phyloP scores from a whole-genome alignment of 179 eudicot species.

The Silene coronaria region DNA sequence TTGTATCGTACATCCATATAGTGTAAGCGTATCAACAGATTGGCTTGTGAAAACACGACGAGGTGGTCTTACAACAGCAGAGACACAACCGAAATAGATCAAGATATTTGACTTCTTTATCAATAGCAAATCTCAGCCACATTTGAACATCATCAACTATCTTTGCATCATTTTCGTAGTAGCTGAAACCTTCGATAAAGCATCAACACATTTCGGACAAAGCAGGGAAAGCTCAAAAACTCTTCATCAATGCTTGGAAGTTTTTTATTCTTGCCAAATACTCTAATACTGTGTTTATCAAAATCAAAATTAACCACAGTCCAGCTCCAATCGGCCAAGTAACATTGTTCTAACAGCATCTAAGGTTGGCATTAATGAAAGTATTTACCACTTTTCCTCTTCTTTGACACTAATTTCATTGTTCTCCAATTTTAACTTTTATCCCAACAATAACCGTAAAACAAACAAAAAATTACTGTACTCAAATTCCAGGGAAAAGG shows the following conservation, averaged over 20 bases:
- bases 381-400: too few relatives aligned
- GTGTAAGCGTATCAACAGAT: neutral
- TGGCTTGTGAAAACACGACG: conserved; percentile 9
- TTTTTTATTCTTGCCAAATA: too few relatives aligned
- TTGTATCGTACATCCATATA: neutral
- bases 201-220: conserved; percentile 11
- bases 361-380: too few relatives aligned
- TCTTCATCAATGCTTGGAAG: neutral
- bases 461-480: too few relatives aligned
- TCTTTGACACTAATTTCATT: too few relatives aligned
- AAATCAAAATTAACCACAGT: conserved; percentile 1
- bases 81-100: neutral
- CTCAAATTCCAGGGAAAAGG: too few relatives aligned
- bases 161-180: too few relatives aligned
- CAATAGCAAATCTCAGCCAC: conserved; percentile 11
- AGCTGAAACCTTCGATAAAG: neutral
- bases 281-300: neutral
- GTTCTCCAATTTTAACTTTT: too few relatives aligned
- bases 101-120: conserved; percentile 3
- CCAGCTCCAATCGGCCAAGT: conserved; percentile 17
- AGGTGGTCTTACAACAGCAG: neutral
- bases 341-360: conserved; percentile 6
- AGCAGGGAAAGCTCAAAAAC: neutral
- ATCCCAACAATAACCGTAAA: too few relatives aligned
- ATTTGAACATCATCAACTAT: neutral